Base-by-base conservation (phyloP, 768 basidiomycete species). In the Leucosporidium yakuticum region DNA sequence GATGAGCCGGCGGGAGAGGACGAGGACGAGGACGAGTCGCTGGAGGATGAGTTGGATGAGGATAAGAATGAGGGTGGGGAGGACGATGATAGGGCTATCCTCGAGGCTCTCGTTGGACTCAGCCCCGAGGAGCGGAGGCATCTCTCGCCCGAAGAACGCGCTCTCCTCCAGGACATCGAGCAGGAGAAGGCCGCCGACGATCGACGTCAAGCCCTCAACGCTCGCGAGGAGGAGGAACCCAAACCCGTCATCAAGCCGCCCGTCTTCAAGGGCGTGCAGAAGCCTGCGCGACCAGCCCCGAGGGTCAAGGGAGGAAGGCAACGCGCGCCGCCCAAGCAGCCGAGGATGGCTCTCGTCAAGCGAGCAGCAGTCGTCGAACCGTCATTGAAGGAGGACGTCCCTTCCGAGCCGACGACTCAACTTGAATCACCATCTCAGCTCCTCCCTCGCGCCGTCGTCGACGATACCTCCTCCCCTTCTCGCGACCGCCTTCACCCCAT, bases 401-500 rank as follows among this genome's bases (percentile, higher is more conserved):
- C 11, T 27, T 27, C 14, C 53, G 53, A 29, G 20, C 27, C 27
- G 17, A 17, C 53, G 21, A n/a, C 25, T 53, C 27, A 53, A 4
- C 27, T n/a, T 11, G 51, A 17, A 54, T 54, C 53, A 2, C 27
- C 25, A 9, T 27, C 53, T 29, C 53, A 27, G 27, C 27, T 15
- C 20, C n/a, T 31, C 8, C 27, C 53, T 29, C 53, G 27, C 53
- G 53, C 25, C 53, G n/a, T n/a, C n/a, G n/a, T 53, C n/a, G 27
- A 25, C 8, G 53, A 54, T 3, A 15, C 53, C 27, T 19, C 20
- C 6, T 31, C 25, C n/a, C n/a, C 53, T n/a, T 54, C 53, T 20
- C 25, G 25, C 53, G 44, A 48, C 9, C 59, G 59, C 25, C 25
- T 60, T 21, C 83, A 84, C 73, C 83, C 83, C 4, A 81, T 85